Conservation (phyloP, 2,329 filamentous ascomycete species). For the Xylariaceae sp. region DNA sequence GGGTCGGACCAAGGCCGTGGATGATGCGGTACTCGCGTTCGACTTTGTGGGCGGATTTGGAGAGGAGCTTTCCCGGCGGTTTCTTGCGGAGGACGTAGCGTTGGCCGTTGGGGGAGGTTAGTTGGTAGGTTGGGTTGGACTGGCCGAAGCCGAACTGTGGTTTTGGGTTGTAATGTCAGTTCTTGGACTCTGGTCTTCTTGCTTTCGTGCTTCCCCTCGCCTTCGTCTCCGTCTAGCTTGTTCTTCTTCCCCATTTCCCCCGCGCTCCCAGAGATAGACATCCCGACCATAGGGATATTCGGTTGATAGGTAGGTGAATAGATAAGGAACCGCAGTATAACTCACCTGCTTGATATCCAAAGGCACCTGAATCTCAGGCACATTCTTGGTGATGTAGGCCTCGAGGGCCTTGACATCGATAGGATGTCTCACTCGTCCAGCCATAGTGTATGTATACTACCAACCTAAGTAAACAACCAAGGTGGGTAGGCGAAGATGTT, state of each 20-base stretch:
- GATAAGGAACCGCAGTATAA: constrained; percentile 9
- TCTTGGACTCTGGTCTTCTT: neutral
- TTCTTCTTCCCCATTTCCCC: no score
- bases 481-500: no score
- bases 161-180: neutral
- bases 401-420: constrained; percentile 79
- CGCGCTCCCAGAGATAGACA: no score
- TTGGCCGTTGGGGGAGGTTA: constrained; percentile 65
- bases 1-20: constrained; percentile 69
- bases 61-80: constrained; percentile 84
- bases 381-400: constrained; percentile 69
- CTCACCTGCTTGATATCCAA: constrained; percentile 83
- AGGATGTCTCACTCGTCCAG: constrained; percentile 80
- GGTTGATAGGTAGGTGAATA: no score
- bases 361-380: constrained; percentile 76
- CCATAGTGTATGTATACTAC: constrained; percentile 61
- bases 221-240: no score
- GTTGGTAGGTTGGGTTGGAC: constrained; percentile 92
- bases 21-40: constrained; percentile 92
- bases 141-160: constrained; percentile 89
- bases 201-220: neutral
- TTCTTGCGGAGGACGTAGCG: constrained; percentile 94
- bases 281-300: no score
- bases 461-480: no score
- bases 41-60: constrained; percentile 89